Percentiles rank a stretch among this genome's conserved stretches.
phyloP scores from a whole-genome alignment of 371 early-diverging fungal genomes.

The Apophysomyces variabilis region DNA sequence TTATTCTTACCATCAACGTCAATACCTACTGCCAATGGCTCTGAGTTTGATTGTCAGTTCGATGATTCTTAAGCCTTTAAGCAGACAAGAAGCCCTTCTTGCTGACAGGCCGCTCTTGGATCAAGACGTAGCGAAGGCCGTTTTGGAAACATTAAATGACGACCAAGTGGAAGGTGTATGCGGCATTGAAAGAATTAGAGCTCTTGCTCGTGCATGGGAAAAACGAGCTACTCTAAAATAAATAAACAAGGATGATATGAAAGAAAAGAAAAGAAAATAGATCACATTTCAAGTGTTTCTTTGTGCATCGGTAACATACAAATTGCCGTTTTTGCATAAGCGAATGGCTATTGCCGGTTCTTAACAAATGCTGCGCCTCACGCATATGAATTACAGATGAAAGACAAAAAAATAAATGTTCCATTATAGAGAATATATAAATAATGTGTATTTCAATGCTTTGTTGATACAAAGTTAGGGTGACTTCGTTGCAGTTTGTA shows the following conservation, averaged over 20 bases:
- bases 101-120: conserved; percentile 33
- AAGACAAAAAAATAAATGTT: too few species aligned
- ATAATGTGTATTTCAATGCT: too few species aligned
- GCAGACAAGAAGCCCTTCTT: conserved; percentile 17
- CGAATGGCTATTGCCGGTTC: too few species aligned
- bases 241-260: conserved; percentile 6
- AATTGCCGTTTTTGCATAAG: too few species aligned
- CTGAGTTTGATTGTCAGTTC: conserved; percentile 26
- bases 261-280: neutral
- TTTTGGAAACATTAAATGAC: conserved; percentile 27
- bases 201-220: conserved; percentile 31
- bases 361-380: too few species aligned
- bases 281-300: neutral
- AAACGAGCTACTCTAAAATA: conserved; percentile 5
- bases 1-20: conserved; percentile 30
- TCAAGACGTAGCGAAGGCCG: conserved; percentile 27
- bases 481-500: neutral
- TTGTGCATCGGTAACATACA: too few species aligned
- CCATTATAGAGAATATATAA: neutral
- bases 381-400: too few species aligned
- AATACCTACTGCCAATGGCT: conserved; percentile 30
- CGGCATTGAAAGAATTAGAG: conserved; percentile 28
- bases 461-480: neutral
- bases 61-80: conserved; percentile 30
- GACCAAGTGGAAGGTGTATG: conserved; percentile 25